Evolutionary conservation across 75 land plant genomes (phyloP).

Genomic region (Pinus tabuliformis): DNA sequence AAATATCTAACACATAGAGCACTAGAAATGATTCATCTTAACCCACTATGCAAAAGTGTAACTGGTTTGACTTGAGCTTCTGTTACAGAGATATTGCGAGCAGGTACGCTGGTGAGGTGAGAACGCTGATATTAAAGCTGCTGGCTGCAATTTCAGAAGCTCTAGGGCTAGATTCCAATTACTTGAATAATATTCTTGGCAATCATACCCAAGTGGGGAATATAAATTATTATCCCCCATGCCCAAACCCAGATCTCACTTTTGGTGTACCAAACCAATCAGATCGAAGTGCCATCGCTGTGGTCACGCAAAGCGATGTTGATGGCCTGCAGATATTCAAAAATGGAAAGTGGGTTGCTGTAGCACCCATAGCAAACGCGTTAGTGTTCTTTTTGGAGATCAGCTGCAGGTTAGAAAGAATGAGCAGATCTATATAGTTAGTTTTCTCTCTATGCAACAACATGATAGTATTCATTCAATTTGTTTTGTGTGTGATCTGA

Average conservation of each 20-base stretch:
- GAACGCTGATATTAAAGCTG: conserved; percentile 19
- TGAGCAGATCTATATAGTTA: neutral
- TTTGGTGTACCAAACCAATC: conserved; percentile 54
- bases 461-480: too few relatives aligned
- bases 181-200: conserved; percentile 31
- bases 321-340: conserved; percentile 45
- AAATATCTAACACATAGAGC: too few relatives aligned
- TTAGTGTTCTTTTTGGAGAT: neutral
- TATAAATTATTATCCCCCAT: conserved; percentile 68
- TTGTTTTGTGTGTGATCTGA: too few relatives aligned
- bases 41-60: too few relatives aligned
- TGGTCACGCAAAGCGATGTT: conserved; percentile 54
- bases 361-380: neutral
- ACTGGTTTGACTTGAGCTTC: too few relatives aligned
- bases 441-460: too few relatives aligned
- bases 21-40: too few relatives aligned
- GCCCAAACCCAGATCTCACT: conserved; percentile 68
- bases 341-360: conserved; percentile 43
- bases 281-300: conserved; percentile 49
- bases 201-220: conserved; percentile 48
- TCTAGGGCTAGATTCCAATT: conserved; percentile 33
- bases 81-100: conserved; percentile 27
- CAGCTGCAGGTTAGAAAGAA: neutral
- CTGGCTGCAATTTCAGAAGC: conserved; percentile 52
- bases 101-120: conserved; percentile 18